Base-by-base conservation (phyloP, 83 land plant species). In the Picea abies region DNA sequence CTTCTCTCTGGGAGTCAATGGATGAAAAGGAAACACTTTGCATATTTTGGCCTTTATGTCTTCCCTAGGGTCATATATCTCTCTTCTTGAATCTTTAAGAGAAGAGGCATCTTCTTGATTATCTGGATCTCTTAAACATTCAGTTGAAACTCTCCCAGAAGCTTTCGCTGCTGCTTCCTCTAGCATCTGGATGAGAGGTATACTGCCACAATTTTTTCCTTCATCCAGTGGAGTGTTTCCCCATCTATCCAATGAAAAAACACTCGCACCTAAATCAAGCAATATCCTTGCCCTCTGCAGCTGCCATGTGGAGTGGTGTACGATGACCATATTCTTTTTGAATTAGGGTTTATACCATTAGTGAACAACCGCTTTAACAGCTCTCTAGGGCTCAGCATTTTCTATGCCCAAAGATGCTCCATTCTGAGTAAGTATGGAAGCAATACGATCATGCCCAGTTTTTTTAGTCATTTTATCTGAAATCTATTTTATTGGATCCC, bases 401-500 rank as follows among this genome's bases (percentile, higher is more conserved):
- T 25, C 29, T 20, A 82, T 10, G 0, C 0, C 39, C 39, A 85
- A 81, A 4, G 52, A 15, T 72, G 87, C 85, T 39, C 87, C 87
- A 23, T 58, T 82, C 22, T 62, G 20, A 7, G 58, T 25, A 19
- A 85, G 87, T n/a, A 82, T 15, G 17, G 56, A 11, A 37, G 78
- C 79, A 52, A 83, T 52, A 8, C 47, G 22, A 47, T 64, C 84
- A 76, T 85, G 84, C 11, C 71, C 64, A 29, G 80, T 66, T 39
- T 81, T 85, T 77, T 90, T 90, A 25, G 90, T 84, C 98, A 96
- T 96, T 85, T 87, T 91, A 77, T 96, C 98, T 68, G 97, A 87
- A 78, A 91, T 94, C 76, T 88, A 90, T 82, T 94, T 97, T 32
- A 97, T 91, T 96, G 20, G 95, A 94, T 63, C 98, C 98, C 83